phyloP scores from a whole-genome alignment of 2,329 filamentous ascomycete genomes.

The Lachnum nothofagi region DNA sequence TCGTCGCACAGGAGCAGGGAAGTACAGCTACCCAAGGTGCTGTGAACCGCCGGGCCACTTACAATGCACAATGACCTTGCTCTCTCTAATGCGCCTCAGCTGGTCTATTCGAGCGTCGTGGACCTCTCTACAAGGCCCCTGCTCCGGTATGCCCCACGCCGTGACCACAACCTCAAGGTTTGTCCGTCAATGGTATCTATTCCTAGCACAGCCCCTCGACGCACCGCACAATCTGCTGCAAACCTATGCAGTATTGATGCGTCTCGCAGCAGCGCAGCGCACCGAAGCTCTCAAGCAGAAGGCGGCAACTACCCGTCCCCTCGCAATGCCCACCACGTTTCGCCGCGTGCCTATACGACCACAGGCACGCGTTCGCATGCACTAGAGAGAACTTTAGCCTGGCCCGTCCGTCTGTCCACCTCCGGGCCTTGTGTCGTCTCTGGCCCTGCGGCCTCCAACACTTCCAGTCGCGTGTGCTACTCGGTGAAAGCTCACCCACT shows the following conservation, averaged over 20 bases:
- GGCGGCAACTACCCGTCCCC: slow-evolving; percentile 24
- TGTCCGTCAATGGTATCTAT: slow-evolving; percentile 6
- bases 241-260: slow-evolving; percentile 9
- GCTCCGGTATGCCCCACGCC: slow-evolving; percentile 11
- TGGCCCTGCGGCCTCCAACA: slow-evolving; percentile 5
- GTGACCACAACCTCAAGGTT: slow-evolving; percentile 8
- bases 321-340: slow-evolving; percentile 29
- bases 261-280: slow-evolving; percentile 10
- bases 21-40: slow-evolving; percentile 23
- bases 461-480: not conserved
- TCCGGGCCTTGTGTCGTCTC: slow-evolving; percentile 6
- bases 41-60: slow-evolving; percentile 24
- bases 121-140: slow-evolving; percentile 11
- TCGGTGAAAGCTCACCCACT: not conserved
- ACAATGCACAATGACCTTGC: slow-evolving; percentile 27
- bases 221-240: slow-evolving; percentile 13
- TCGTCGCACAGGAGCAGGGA: slow-evolving; percentile 24
- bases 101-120: slow-evolving; percentile 6
- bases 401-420: slow-evolving; percentile 5
- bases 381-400: slow-evolving; percentile 5
- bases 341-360: slow-evolving; percentile 30
- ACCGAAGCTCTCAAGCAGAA: slow-evolving; percentile 10
- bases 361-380: slow-evolving; percentile 32
- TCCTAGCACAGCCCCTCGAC: slow-evolving; percentile 16
- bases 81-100: slow-evolving; percentile 21